phyloP scores from a whole-genome alignment of 495 filamentous ascomycete genomes.

The Sporormia fimetaria region DNA sequence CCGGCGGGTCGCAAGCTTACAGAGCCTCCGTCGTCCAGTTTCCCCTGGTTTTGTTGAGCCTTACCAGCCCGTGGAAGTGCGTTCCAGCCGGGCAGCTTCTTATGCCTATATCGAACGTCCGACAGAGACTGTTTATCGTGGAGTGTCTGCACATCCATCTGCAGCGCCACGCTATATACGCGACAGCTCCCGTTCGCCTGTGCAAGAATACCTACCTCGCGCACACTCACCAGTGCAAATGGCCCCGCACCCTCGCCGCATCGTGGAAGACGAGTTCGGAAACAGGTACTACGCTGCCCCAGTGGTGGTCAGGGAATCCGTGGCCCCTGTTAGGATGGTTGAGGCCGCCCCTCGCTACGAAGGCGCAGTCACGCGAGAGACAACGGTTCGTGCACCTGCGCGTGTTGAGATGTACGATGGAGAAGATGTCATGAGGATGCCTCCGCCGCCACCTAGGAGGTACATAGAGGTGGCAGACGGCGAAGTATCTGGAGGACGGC shows the following conservation, averaged over 20 bases:
- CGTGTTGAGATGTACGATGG: conserved; percentile 23
- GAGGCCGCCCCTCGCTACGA: conserved; percentile 26
- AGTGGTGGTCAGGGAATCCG: conserved; percentile 22
- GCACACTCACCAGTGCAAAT: conserved; percentile 20
- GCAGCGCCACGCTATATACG: conserved; percentile 35
- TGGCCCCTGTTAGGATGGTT: conserved; percentile 24
- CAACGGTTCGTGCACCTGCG: conserved; percentile 12
- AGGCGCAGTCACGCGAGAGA: conserved; percentile 24
- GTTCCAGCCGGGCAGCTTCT: conserved; percentile 44
- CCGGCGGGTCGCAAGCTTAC: conserved; percentile 47
- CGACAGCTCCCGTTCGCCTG: conserved; percentile 48
- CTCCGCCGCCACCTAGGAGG: conserved; percentile 36
- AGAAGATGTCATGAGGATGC: conserved; percentile 28
- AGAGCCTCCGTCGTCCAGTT: conserved; percentile 35
- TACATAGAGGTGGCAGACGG: conserved; percentile 46
- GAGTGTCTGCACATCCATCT: conserved; percentile 35
- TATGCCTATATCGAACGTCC: conserved; percentile 48
- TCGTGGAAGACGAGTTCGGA: conserved; percentile 33
- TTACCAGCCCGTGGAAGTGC: conserved; percentile 9
- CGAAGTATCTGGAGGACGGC: conserved; percentile 34
- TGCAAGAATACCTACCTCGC: conserved; percentile 26
- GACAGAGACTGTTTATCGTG: conserved; percentile 46
- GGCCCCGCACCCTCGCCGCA: conserved; percentile 26
- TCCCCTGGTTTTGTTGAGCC: conserved; percentile 26
- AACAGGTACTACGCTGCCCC: conserved; percentile 30